phyloP scores from a whole-genome alignment of 805 yeast species.

The Komagataella ulmi region DNA sequence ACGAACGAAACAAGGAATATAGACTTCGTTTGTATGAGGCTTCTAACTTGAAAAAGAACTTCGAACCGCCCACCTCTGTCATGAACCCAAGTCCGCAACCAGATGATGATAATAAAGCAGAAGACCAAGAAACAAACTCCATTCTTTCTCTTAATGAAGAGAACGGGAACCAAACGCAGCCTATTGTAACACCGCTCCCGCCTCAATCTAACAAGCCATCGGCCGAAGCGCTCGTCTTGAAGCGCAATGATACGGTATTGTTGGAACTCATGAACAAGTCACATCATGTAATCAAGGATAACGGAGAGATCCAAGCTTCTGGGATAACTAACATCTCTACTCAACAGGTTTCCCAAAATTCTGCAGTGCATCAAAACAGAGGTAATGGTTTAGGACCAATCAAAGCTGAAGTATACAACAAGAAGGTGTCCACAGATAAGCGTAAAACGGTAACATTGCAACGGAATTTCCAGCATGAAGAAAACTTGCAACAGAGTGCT shows the following conservation, averaged over 20 bases:
- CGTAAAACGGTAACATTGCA: slow-evolving; percentile 20
- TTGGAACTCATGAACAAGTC: not conserved
- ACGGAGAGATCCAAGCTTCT: slow-evolving; percentile 47
- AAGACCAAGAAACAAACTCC: not conserved
- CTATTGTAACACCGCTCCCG: slow-evolving; percentile 12
- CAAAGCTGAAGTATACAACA: slow-evolving; percentile 41
- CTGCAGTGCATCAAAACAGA: slow-evolving; percentile 8
- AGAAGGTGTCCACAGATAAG: slow-evolving; percentile 27
- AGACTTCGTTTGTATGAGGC: slow-evolving; percentile 13
- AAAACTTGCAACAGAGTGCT: slow-evolving; percentile 1
- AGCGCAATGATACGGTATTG: not conserved
- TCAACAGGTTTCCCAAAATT: slow-evolving; percentile 23
- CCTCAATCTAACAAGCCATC: slow-evolving; percentile 13
- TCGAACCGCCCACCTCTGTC: not conserved
- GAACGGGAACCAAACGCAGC: not conserved
- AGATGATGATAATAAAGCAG: not conserved
- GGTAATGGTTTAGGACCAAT: slow-evolving; percentile 54
- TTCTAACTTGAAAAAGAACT: not conserved
- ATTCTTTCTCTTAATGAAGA: not conserved
- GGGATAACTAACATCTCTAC: slow-evolving; percentile 27
- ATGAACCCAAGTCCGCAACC: not conserved
- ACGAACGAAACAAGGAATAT: slow-evolving; percentile 18
- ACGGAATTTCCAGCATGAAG: slow-evolving; percentile 6
- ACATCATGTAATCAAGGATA: slow-evolving; percentile 15
- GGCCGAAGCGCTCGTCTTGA: slow-evolving; percentile 4